Base-by-base conservation (phyloP, 192 early-diverging fungal genomes). In the Coemansia sp. region DNA sequence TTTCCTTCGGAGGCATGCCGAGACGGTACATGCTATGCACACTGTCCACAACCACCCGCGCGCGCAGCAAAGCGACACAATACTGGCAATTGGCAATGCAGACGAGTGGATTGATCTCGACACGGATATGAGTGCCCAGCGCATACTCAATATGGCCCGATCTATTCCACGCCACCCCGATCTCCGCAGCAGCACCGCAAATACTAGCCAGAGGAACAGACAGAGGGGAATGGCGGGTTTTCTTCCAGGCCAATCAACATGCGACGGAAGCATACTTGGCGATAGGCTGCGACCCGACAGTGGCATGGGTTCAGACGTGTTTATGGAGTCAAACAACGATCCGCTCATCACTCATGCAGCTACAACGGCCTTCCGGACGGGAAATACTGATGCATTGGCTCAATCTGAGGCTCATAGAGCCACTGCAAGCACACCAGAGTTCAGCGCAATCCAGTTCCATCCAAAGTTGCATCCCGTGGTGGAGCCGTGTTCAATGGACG, bases 401-500 rank as follows among this genome's bases (percentile, higher is more conserved):
- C 34, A 36, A 36, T 18, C 57, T 35, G 18, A 15, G 20, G n/a
- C 5, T 4, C 6, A 12, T 0, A 38, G 6, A n/a, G 18, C 18
- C 7, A 18, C 8, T 7, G 57, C 57, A 34, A 59, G 57, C 57
- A 59, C 57, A 7, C 33, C 57, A 18, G 57, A 59, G 24, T 38
- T 35, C 34, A 59, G 18, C 35, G 30, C 57, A 18, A 34, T 14
- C 16, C 57, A 59, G 35, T 69, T 64, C 43, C 66, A 75, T 15
- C 56, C 78, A 24, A 76, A 75, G 67, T 64, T 81, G 39, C 70
- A 76, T 18, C 78, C 73, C 0, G 73, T 76, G 5, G 69, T 72
- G 14, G 64, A 69, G 7, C 78, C 78, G 7, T 62, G 36, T 26
- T 59, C 73, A 24, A 75, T 81, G 78, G 69, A 75, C 14, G 66